Conservation (phyloP, 257 asterid genomes). For the Knoxia roxburghii region DNA sequence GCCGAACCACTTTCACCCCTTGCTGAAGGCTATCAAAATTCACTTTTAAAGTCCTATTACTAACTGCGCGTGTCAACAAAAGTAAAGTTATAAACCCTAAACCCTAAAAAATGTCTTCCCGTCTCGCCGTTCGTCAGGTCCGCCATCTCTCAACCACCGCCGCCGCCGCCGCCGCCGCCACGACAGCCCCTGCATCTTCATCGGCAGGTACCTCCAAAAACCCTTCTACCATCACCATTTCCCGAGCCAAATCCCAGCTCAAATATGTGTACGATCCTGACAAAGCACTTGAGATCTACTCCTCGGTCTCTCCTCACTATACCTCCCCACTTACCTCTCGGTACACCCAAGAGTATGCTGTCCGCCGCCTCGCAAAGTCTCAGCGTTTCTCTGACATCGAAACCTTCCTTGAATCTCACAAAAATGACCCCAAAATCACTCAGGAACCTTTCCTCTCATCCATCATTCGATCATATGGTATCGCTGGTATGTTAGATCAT, state of each 20-base stretch:
- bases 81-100: conserved; percentile 9
- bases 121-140: conserved; percentile 41
- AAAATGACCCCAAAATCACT: conserved; percentile 51
- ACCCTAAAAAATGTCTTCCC: conserved; percentile 31
- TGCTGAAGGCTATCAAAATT: too few species aligned
- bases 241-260: conserved; percentile 51
- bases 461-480: conserved; percentile 71
- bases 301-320: conserved; percentile 46
- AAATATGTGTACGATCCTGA: conserved; percentile 52
- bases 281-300: conserved; percentile 61
- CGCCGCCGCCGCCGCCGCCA: conserved; percentile 15
- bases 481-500: conserved; percentile 70
- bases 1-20: too few species aligned
- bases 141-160: conserved; percentile 53
- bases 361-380: conserved; percentile 67
- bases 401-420: conserved; percentile 67
- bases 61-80: too few species aligned
- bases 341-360: conserved; percentile 61
- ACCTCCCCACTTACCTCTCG: conserved; percentile 46
- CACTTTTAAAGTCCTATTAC: too few species aligned
- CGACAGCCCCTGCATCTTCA: conserved; percentile 26
- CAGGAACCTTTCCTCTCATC: conserved; percentile 63
- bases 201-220: conserved; percentile 8
- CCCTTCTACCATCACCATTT: conserved; percentile 30
- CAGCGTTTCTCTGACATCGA: conserved; percentile 63